A percentile compares a stretch with the other conserved stretches of the same genome.
phyloP scores from a whole-genome alignment of 108 stramenopile species.

The Mediolabrus comicus region DNA sequence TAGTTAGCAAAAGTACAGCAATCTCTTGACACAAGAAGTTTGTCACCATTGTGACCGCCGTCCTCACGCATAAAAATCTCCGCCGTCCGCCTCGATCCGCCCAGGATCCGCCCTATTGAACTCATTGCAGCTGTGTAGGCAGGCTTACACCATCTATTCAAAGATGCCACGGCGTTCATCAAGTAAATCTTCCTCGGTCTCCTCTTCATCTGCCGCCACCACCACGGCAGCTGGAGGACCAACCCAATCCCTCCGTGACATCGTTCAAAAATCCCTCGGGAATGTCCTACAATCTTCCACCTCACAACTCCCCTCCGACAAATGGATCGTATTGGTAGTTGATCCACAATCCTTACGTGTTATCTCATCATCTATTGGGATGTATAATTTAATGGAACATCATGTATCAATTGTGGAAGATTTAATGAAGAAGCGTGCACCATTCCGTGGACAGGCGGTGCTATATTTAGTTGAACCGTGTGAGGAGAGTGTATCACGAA shows the following conservation, averaged over 20 bases:
- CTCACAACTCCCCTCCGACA: background rate
- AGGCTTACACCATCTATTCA: too few species aligned
- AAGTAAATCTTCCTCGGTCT: background rate
- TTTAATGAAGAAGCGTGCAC: conserved; percentile 86
- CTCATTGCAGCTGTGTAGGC: too few species aligned
- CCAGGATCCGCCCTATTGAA: too few species aligned
- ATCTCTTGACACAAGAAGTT: too few species aligned
- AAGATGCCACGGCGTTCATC: background rate
- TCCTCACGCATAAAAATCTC: too few species aligned
- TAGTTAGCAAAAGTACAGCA: too few species aligned
- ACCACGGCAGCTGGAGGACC: background rate
- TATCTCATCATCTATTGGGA: conserved; percentile 82
- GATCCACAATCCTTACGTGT: conserved; percentile 75
- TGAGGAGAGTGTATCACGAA: conserved; percentile 59
- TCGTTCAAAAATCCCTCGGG: conserved; percentile 32
- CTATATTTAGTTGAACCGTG: conserved; percentile 89
- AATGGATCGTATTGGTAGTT: conserved; percentile 77
- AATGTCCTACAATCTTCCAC: conserved; percentile 30
- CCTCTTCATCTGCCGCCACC: background rate
- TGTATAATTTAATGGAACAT: conserved; percentile 94
- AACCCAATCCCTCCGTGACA: conserved; percentile 32
- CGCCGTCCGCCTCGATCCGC: too few species aligned
- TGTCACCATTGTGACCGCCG: too few species aligned
- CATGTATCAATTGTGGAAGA: conserved; percentile 88
- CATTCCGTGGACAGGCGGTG: conserved; percentile 92